phyloP scores from a whole-genome alignment of 2,329 filamentous ascomycete genomes.

The Penicillium sp. region DNA sequence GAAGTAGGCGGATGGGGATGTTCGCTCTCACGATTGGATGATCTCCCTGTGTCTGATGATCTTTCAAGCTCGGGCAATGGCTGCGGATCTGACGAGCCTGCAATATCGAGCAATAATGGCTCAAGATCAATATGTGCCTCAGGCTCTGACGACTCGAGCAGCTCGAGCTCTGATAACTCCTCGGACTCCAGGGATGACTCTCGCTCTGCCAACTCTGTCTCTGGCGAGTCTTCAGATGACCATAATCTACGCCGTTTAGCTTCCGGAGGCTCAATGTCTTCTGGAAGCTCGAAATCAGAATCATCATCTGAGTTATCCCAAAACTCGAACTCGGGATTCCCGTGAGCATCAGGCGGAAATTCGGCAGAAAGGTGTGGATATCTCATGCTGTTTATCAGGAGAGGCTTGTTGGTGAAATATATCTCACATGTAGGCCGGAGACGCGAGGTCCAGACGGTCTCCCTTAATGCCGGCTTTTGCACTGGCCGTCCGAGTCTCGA shows the following conservation, averaged over 20 bases:
- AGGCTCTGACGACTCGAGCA: not conserved
- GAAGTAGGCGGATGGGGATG: not conserved
- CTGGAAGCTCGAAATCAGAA: not conserved
- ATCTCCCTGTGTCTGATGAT: not conserved
- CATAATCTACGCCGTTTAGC: not conserved
- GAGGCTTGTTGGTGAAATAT: fast-evolving
- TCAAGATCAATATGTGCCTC: not conserved
- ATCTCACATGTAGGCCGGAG: not conserved
- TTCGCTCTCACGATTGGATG: not conserved
- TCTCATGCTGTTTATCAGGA: not conserved
- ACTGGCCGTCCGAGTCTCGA: not conserved
- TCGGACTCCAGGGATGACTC: not conserved
- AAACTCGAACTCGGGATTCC: not conserved
- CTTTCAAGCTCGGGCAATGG: not conserved
- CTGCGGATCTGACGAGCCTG: too few relatives aligned
- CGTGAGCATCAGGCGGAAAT: not conserved
- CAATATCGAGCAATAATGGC: not conserved
- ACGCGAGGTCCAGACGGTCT: not conserved
- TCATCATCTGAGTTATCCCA: not conserved
- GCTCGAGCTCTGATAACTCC: not conserved
- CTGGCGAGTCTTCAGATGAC: not conserved
- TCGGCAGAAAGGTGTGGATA: not conserved
- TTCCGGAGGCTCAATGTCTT: not conserved
- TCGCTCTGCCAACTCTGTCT: not conserved
- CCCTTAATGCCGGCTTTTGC: not conserved